Evolutionary conservation across 768 basidiomycete species (phyloP).

Genomic region (Phanerochaete carnosa): DNA sequence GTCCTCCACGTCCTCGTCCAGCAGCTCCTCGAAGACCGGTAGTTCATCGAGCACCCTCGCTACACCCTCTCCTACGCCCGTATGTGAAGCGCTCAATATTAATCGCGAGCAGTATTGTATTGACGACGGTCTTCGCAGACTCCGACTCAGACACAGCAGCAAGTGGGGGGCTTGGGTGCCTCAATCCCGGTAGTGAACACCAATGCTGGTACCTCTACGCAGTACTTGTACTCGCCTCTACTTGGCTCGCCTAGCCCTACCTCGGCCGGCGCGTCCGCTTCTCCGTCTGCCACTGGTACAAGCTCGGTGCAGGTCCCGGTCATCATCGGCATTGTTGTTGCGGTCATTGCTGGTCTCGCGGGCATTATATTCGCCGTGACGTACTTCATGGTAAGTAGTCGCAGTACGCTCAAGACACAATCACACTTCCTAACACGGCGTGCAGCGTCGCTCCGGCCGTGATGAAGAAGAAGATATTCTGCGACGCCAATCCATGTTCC

Average conservation of each 20-base stretch:
- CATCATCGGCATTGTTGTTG: constrained; percentile 33
- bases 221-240: neutral
- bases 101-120: neutral
- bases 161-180: neutral
- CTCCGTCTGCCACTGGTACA: constrained; percentile 17
- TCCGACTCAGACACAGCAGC: neutral
- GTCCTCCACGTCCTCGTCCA: neutral
- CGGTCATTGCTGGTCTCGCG: constrained; percentile 30
- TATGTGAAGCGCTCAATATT: neutral
- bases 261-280: neutral
- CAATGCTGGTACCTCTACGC: neutral
- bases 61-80: neutral
- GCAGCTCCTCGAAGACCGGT: neutral
- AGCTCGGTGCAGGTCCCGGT: neutral
- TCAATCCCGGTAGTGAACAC: neutral
- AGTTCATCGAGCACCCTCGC: neutral
- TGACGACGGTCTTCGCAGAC: neutral
- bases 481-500: constrained; percentile 59
- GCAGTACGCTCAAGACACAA: neutral
- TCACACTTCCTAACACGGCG: constrained; percentile 8
- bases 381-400: constrained; percentile 32
- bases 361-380: constrained; percentile 28
- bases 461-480: constrained; percentile 42
- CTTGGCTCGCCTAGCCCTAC: neutral
- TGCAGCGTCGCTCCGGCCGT: constrained; percentile 23